These are phyloP conservation scores for Paracorniculantispora psalliotae DNA, from an alignment of 2,329 filamentous ascomycete genomes.

Conservation along the genomic window DNA sequence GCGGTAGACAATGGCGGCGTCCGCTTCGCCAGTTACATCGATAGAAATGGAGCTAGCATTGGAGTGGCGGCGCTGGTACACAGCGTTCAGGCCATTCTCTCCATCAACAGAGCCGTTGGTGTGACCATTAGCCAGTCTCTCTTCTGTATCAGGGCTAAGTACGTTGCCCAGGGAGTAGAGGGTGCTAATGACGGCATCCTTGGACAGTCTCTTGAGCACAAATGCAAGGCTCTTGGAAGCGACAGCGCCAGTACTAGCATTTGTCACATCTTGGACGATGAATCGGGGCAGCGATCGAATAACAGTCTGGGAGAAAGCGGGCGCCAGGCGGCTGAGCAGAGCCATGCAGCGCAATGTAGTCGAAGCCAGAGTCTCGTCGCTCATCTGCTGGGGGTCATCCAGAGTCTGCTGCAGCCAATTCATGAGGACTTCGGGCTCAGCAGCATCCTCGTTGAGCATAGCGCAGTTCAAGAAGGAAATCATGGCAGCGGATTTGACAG, in stretches of 20 bases:
- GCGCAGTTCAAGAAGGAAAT: constrained; percentile 82
- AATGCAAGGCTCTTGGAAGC: constrained; percentile 83
- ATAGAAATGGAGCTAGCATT: constrained; percentile 78
- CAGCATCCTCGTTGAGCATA: constrained; percentile 73
- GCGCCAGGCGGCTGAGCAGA: constrained; percentile 70
- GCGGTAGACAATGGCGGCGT: constrained; percentile 69
- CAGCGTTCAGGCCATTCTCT: constrained; percentile 33
- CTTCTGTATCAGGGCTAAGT: constrained; percentile 66
- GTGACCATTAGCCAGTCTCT: constrained; percentile 48
- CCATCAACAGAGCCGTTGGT: constrained; percentile 39
- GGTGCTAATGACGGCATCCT: constrained; percentile 91
- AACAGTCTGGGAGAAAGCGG: constrained; percentile 66
- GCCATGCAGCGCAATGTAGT: constrained; percentile 78
- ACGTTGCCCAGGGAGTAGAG: constrained; percentile 96
- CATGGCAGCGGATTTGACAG: constrained; percentile 77
- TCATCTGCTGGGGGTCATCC: constrained; percentile 75
- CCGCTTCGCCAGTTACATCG: constrained; percentile 68
- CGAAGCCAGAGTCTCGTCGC: constrained; percentile 69
- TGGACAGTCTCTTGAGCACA: constrained; percentile 75
- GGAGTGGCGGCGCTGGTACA: constrained; percentile 53
- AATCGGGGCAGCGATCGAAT: constrained; percentile 78
- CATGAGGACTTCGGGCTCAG: constrained; percentile 73
- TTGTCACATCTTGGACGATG: constrained; percentile 77
- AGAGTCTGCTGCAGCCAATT: constrained; percentile 82
- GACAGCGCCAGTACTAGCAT: constrained; percentile 62